phyloP scores from a whole-genome alignment of 2,329 filamentous ascomycete species.

The Penicillium concentricum region DNA sequence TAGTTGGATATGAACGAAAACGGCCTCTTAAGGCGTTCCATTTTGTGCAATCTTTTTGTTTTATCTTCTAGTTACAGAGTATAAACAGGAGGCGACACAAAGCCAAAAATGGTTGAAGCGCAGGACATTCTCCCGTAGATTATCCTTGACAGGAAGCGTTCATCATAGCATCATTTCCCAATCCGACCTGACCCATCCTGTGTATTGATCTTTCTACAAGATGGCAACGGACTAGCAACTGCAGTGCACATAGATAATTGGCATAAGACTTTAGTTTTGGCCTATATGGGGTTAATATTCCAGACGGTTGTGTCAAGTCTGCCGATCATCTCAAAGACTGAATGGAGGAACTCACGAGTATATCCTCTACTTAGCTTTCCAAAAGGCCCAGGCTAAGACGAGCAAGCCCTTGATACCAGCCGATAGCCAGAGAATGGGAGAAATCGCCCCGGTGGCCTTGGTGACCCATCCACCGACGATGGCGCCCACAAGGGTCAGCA shows the following conservation, averaged over 20 bases:
- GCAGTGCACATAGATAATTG: background rate
- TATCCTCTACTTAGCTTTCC: slow-evolving; percentile 10
- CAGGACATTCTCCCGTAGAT: background rate
- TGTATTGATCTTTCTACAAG: background rate
- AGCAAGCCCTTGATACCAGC: slow-evolving; percentile 26
- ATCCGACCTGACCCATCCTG: background rate
- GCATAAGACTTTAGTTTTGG: background rate
- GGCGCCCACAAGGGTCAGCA: slow-evolving; percentile 27
- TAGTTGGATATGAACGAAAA: background rate
- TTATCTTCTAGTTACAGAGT: background rate
- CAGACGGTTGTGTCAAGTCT: too few species aligned
- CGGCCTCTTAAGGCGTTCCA: background rate
- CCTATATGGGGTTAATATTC: background rate
- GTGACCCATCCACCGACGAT: slow-evolving; percentile 32
- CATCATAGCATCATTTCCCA: background rate
- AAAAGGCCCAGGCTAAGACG: slow-evolving; percentile 22
- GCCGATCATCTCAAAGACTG: too few species aligned
- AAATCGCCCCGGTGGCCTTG: slow-evolving; percentile 25
- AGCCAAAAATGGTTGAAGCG: background rate
- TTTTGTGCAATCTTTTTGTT: background rate
- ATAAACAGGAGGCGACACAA: background rate
- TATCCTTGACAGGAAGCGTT: background rate
- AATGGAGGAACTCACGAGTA: background rate
- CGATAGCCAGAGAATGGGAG: slow-evolving; percentile 24
- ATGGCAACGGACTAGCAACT: background rate